Conservation (phyloP, 345 rosid genomes). For the Adansonia digitata region DNA sequence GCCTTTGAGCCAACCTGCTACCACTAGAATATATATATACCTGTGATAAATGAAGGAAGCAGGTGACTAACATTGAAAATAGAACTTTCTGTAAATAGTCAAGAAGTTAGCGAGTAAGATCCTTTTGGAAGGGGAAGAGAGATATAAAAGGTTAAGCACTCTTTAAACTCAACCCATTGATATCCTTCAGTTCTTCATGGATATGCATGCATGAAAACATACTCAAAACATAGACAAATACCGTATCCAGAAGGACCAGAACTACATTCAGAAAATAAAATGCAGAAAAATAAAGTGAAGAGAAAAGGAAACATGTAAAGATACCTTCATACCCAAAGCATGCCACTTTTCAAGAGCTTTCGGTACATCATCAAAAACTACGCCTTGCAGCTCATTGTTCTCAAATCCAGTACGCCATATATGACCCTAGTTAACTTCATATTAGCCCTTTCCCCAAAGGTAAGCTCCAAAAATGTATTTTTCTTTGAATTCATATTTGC, state of each 20-base stretch:
- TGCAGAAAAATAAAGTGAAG: not conserved
- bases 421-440: constrained; percentile 61
- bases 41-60: constrained; percentile 30
- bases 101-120: not conserved
- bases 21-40: constrained; percentile 96
- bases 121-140: not conserved
- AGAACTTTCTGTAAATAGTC: not conserved
- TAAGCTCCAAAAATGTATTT: not conserved
- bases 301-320: not conserved
- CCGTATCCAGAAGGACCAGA: not conserved
- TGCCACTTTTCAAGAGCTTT: constrained; percentile 85
- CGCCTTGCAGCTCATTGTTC: constrained; percentile 67
- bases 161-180: not conserved
- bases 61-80: not conserved
- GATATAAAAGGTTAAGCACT: not conserved
- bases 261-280: not conserved
- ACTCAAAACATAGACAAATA: not conserved
- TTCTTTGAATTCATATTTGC: constrained; percentile 9
- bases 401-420: constrained; percentile 90
- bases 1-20: constrained; percentile 92
- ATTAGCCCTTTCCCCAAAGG: constrained; percentile 5
- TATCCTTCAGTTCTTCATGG: not conserved
- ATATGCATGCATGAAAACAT: not conserved
- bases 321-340: constrained; percentile 70
- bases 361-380: constrained; percentile 82